phyloP scores from a whole-genome alignment of 2,329 filamentous ascomycete species.

The Alternaria sp. region DNA sequence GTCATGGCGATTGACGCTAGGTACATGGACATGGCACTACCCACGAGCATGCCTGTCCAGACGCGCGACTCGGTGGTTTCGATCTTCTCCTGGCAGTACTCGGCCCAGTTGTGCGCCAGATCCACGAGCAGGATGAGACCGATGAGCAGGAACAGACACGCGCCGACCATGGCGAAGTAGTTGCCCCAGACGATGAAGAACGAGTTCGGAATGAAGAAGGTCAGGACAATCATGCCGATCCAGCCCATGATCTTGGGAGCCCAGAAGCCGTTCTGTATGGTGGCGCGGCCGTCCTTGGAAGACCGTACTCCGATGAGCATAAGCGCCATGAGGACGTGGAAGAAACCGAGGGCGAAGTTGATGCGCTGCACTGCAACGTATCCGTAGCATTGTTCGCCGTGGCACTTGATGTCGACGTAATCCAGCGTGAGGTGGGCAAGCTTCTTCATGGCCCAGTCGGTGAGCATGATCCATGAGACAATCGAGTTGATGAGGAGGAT shows the following conservation, averaged over 20 bases:
- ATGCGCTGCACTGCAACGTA: conserved; percentile 97
- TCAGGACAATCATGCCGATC: conserved; percentile 84
- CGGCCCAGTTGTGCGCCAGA: conserved; percentile 94
- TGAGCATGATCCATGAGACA: conserved; percentile 98
- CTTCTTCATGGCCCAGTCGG: conserved; percentile 96
- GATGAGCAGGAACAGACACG: conserved; percentile 91
- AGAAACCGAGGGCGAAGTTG: conserved; percentile 94
- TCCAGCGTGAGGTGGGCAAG: conserved; percentile 89
- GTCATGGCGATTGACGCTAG: conserved; percentile 90
- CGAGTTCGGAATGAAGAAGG: conserved; percentile 91
- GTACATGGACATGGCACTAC: conserved; percentile 94
- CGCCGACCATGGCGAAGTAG: conserved; percentile 85
- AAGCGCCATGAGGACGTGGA: conserved; percentile 85
- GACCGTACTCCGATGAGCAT: conserved; percentile 85
- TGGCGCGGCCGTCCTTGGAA: conserved; percentile 85
- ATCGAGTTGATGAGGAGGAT: conserved; percentile 97
- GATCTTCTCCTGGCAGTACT: conserved; percentile 93
- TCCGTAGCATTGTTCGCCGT: conserved; percentile 88
- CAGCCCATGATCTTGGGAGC: conserved; percentile 93
- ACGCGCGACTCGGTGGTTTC: conserved; percentile 83
- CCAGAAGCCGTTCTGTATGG: conserved; percentile 98
- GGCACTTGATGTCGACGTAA: conserved; percentile 92
- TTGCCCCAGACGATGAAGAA: conserved; percentile 98
- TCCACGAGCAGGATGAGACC: conserved; percentile 93
- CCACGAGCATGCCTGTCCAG: conserved; percentile 88